Percentiles rank a stretch among this genome's conserved stretches.
Evolutionary conservation across 805 yeast species (phyloP).

Genomic region (Lachancea fermentati): DNA sequence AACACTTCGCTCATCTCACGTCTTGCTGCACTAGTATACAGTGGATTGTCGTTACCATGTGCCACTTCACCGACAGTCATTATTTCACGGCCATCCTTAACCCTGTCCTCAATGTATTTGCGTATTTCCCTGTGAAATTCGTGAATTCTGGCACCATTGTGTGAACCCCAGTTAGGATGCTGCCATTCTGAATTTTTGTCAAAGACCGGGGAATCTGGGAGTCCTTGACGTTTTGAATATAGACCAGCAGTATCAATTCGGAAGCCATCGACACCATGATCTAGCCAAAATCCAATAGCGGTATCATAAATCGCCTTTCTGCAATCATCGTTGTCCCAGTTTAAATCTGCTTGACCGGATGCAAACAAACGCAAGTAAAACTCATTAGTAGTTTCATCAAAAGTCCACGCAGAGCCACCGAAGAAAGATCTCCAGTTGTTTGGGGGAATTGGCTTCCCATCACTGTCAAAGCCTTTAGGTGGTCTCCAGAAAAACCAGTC

Average conservation of each 20-base stretch:
- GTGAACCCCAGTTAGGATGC: slow-evolving; percentile 31
- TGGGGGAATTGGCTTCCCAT: slow-evolving; percentile 50
- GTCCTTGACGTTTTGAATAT: slow-evolving; percentile 43
- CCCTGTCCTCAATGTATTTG: slow-evolving; percentile 35
- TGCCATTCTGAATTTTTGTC: slow-evolving; percentile 39
- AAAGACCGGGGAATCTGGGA: slow-evolving; percentile 45
- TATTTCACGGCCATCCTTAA: slow-evolving; percentile 35
- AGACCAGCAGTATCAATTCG: slow-evolving; percentile 52
- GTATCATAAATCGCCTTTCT: slow-evolving; percentile 37
- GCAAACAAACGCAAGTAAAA: slow-evolving; percentile 53
- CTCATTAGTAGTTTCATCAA: slow-evolving; percentile 48
- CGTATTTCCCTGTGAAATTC: slow-evolving; percentile 52
- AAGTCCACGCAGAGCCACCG: slow-evolving; percentile 53
- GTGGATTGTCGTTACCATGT: slow-evolving; percentile 1
- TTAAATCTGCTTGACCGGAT: slow-evolving; percentile 51
- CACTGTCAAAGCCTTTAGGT: slow-evolving; percentile 40
- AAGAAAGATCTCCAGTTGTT: slow-evolving; percentile 52
- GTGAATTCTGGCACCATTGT: slow-evolving; percentile 51
- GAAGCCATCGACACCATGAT: slow-evolving; percentile 54
- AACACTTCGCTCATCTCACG: slow-evolving; percentile 40
- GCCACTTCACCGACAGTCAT: slow-evolving; percentile 54
- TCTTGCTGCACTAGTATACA: slow-evolving; percentile 35
- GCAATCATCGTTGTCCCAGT: slow-evolving; percentile 46
- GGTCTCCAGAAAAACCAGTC: slow-evolving; percentile 46
- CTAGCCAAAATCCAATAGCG: slow-evolving; percentile 49